Percentiles rank a stretch among this genome's conserved stretches.
Conservation (phyloP, 2,329 filamentous ascomycete species). For the Escovopsis sp. region DNA sequence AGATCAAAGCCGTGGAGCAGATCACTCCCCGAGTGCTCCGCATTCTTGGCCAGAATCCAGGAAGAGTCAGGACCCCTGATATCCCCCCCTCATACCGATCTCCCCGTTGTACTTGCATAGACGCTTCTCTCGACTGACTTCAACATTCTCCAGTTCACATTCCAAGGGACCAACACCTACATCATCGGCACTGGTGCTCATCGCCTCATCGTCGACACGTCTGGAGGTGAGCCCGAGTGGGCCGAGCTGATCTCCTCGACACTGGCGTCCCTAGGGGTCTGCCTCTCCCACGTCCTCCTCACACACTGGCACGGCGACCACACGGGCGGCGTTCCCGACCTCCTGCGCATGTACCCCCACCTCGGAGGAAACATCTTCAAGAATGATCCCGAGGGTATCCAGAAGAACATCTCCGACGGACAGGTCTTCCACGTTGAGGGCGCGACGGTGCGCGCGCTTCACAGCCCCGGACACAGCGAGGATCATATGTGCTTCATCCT, state of each 20-base stretch:
- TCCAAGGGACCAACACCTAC: slow-evolving; percentile 5
- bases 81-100: not conserved
- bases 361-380: slow-evolving; percentile 35
- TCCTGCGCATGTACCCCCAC: slow-evolving; percentile 20
- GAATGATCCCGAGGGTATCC: slow-evolving; percentile 27
- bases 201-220: slow-evolving; percentile 3
- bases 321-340: slow-evolving; percentile 46
- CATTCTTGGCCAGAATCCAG: slow-evolving; percentile 27
- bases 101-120: too few relatives aligned
- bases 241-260: not conserved
- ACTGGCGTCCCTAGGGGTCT: not conserved
- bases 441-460: slow-evolving; percentile 44
- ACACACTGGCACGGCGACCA: slow-evolving; percentile 69
- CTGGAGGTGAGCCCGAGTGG: not conserved
- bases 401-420: slow-evolving; percentile 27
- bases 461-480: slow-evolving; percentile 53
- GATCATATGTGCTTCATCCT: slow-evolving; percentile 55
- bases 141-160: too few relatives aligned
- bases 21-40: slow-evolving; percentile 26
- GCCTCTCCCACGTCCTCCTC: slow-evolving; percentile 35
- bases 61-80: slow-evolving; percentile 16
- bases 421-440: slow-evolving; percentile 35
- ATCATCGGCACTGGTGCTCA: slow-evolving; percentile 1
- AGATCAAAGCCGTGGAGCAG: slow-evolving; percentile 23
- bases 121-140: too few relatives aligned